phyloP scores from a whole-genome alignment of 1,284 basidiomycete genomes.

The Erythrobasidium hasegawianum region DNA sequence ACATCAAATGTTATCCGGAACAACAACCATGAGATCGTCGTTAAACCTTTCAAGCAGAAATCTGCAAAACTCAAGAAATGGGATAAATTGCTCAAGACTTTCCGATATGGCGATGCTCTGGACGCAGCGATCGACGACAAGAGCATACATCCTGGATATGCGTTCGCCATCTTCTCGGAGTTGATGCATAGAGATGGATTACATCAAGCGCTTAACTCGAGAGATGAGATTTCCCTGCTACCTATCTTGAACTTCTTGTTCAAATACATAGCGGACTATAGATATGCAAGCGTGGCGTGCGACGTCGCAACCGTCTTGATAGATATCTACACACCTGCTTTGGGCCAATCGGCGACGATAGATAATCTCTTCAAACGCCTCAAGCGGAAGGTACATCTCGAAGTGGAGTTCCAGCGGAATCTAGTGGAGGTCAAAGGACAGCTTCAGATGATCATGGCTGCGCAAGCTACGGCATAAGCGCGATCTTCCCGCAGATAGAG shows the following conservation, averaged over 20 bases:
- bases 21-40: constrained; percentile 16
- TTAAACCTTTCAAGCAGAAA: constrained; percentile 54
- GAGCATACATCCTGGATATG: constrained; percentile 73
- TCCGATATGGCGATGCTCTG: constrained; percentile 94
- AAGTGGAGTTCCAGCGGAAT: constrained; percentile 87
- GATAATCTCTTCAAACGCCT: constrained; percentile 81
- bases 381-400: constrained; percentile 74
- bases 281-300: constrained; percentile 82
- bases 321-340: constrained; percentile 83
- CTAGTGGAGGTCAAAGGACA: constrained; percentile 78
- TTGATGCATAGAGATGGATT: constrained; percentile 89
- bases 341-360: constrained; percentile 90
- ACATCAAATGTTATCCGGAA: no score
- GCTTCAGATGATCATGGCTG: constrained; percentile 72
- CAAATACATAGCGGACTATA: constrained; percentile 81
- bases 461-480: constrained; percentile 7
- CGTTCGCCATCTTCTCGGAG: constrained; percentile 90
- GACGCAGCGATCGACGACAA: constrained; percentile 76
- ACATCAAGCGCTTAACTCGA: constrained; percentile 74
- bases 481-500: no score
- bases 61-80: constrained; percentile 76
- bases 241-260: constrained; percentile 80
- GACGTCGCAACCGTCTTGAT: constrained; percentile 78
- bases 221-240: constrained; percentile 91
- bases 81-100: constrained; percentile 82